Conservation (phyloP, 192 early-diverging fungal species). For the Gamsiella multidivaricata region DNA sequence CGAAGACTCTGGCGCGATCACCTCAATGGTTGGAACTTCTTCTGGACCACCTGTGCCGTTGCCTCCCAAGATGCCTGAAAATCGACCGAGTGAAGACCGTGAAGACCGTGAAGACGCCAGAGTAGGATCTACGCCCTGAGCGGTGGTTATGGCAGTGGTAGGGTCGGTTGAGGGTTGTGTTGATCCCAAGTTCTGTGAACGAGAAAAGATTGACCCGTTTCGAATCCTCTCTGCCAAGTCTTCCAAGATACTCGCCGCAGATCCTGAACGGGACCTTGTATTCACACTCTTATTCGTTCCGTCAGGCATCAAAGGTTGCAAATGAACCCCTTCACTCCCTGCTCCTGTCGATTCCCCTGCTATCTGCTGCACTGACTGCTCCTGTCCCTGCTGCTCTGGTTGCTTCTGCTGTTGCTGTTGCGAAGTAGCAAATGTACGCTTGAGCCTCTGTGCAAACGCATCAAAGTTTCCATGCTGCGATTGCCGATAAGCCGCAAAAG, state of each 20-base stretch:
- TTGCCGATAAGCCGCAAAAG: constrained; percentile 25
- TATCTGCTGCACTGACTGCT: background rate
- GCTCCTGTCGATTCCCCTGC: background rate
- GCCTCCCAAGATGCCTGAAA: too few species aligned
- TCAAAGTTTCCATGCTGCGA: constrained; percentile 29
- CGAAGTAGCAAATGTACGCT: constrained; percentile 12
- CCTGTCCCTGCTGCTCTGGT: background rate
- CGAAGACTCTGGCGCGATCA: too few species aligned
- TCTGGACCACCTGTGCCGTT: too few species aligned
- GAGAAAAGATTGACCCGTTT: constrained; percentile 14
- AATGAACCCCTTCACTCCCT: background rate
- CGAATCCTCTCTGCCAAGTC: constrained; percentile 31
- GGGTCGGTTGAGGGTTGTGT: background rate
- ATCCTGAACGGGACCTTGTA: constrained; percentile 8
- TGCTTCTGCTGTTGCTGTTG: constrained; percentile 14
- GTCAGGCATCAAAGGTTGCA: background rate
- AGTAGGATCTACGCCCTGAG: too few species aligned
- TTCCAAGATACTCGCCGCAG: constrained; percentile 7
- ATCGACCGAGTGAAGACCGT: too few species aligned
- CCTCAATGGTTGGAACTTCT: too few species aligned
- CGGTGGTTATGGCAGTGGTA: too few species aligned
- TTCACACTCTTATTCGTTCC: background rate
- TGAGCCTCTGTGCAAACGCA: constrained; percentile 26
- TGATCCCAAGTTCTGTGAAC: constrained; percentile 3
- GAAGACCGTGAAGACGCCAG: too few species aligned